Base-by-base conservation (phyloP, 768 basidiomycete genomes). In the Polyporus arcularius region DNA sequence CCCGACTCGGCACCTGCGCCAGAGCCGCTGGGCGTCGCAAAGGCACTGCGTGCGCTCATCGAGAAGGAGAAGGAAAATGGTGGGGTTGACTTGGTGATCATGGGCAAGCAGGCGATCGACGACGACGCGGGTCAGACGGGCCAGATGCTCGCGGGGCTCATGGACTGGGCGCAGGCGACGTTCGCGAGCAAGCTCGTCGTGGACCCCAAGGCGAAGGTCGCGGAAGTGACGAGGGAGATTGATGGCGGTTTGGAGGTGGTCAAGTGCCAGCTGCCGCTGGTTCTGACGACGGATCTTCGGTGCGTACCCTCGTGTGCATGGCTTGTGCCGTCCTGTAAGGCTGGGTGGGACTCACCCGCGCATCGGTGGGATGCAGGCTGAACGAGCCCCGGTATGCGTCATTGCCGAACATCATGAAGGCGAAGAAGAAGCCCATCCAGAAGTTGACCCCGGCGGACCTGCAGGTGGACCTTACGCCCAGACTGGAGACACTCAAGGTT, bases 81-180 rank as follows among this genome's bases (percentile, higher is more conserved):
- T 74, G 16, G 80, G 77, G 82, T 92, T 9, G 96, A 98, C 68
- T 66, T 98, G 57, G 90, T 99, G 41, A 95, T 99, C 56, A 81
- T 98, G 76, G 97, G 97, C 3, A 99, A 99, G 77, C 97, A 99
- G 74, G 89, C 96, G 14, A 99, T 99, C 67, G 97, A 99, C 76
- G 96, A 96, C 68, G 97, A 99, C 72, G 82, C 92, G 6, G 92
- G 93, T 4, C 89, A 95, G 78, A 98, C 96, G 12, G 96, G 96
- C 0, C 96, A 97, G 73, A 98, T 98, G 93, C 82, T 98, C 30
- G 96, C 96, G 16, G 96, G 94, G 1, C 77, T 98, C 69, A 75
- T 98, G 68, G 87, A 86, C 16, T 97, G 95, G 91, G 84, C 89
- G 10, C 96, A 98, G 76, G 97, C 93, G 43, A 96, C 94, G 64